These are phyloP conservation scores for Raddia guianensis DNA, from an alignment of 176 grass and related monocot genomes.

Conservation along the genomic window DNA sequence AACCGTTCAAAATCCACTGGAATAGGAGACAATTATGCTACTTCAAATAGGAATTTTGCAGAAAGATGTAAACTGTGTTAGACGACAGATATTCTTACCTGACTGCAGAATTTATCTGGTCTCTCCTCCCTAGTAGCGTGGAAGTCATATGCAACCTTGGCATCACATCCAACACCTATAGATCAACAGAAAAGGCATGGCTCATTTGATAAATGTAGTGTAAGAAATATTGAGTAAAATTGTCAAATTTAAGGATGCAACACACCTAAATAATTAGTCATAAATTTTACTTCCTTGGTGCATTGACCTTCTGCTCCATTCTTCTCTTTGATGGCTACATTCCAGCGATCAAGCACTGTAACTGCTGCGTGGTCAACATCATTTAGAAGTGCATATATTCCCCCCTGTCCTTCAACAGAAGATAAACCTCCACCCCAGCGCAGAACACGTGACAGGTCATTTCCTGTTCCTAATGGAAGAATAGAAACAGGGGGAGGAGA, in stretches of 20 bases:
- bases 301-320: slow-evolving; percentile 45
- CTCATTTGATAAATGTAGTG: slow-evolving; percentile 16
- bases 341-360: slow-evolving; percentile 89
- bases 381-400: slow-evolving; percentile 68
- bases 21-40: not conserved
- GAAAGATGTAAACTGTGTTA: not conserved
- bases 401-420: slow-evolving; percentile 80
- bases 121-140: slow-evolving; percentile 82
- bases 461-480: slow-evolving; percentile 91
- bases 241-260: slow-evolving; percentile 15
- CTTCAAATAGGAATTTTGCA: not conserved
- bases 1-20: not conserved
- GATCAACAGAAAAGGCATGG: slow-evolving; percentile 24
- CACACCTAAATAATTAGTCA: slow-evolving; percentile 94
- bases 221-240: slow-evolving; percentile 12
- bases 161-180: slow-evolving; percentile 95
- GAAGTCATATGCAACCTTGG: slow-evolving; percentile 94
- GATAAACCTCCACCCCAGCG: slow-evolving; percentile 89
- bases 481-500: slow-evolving; percentile 94
- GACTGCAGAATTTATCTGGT: slow-evolving; percentile 85
- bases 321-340: slow-evolving; percentile 71
- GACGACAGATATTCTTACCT: slow-evolving; percentile 49
- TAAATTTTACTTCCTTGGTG: slow-evolving; percentile 76
- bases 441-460: slow-evolving; percentile 79
- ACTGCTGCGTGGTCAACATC: slow-evolving; percentile 76